Percentiles rank a stretch among this genome's conserved stretches.
Conservation (phyloP, 768 basidiomycete species). For the Pulveroboletus sp. region DNA sequence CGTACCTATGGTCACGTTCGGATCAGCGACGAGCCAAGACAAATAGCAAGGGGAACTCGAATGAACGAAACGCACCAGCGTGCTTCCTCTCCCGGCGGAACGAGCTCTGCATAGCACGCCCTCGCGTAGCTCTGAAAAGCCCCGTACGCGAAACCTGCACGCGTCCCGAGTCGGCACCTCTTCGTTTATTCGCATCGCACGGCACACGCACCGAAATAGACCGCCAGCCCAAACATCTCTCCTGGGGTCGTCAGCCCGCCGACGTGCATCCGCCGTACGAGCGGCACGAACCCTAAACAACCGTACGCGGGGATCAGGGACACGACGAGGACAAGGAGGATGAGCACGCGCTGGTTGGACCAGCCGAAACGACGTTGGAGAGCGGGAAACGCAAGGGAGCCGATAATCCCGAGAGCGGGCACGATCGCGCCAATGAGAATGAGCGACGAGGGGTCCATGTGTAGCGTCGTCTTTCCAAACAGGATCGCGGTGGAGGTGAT, state of each 20-base stretch:
- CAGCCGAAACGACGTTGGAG: slow-evolving; percentile 63
- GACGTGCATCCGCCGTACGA: slow-evolving; percentile 47
- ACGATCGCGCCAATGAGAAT: slow-evolving; percentile 79
- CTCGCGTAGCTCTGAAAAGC: slow-evolving; percentile 90
- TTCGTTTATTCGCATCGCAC: background rate
- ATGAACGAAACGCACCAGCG: slow-evolving; percentile 54
- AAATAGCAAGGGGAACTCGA: too few relatives aligned
- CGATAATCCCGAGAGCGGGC: slow-evolving; percentile 72
- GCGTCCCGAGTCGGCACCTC: background rate
- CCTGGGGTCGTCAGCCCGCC: slow-evolving; percentile 73
- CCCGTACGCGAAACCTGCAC: slow-evolving; percentile 67
- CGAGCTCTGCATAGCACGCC: slow-evolving; percentile 80
- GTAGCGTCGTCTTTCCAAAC: slow-evolving; percentile 84
- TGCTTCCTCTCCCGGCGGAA: slow-evolving; percentile 86
- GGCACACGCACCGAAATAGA: slow-evolving; percentile 63
- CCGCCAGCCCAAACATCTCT: slow-evolving; percentile 83
- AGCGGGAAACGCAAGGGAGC: slow-evolving; percentile 77
- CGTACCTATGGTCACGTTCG: slow-evolving; percentile 41
- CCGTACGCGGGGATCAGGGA: slow-evolving; percentile 75
- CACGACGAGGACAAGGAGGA: slow-evolving; percentile 63
- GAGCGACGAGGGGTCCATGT: slow-evolving; percentile 74
- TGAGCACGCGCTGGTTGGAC: slow-evolving; percentile 65
- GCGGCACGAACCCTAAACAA: slow-evolving; percentile 68
- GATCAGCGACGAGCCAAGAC: background rate
- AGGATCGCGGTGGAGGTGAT: slow-evolving; percentile 89